phyloP scores from a whole-genome alignment of 345 rosid genomes.

The Eucalyptus tenuipes region DNA sequence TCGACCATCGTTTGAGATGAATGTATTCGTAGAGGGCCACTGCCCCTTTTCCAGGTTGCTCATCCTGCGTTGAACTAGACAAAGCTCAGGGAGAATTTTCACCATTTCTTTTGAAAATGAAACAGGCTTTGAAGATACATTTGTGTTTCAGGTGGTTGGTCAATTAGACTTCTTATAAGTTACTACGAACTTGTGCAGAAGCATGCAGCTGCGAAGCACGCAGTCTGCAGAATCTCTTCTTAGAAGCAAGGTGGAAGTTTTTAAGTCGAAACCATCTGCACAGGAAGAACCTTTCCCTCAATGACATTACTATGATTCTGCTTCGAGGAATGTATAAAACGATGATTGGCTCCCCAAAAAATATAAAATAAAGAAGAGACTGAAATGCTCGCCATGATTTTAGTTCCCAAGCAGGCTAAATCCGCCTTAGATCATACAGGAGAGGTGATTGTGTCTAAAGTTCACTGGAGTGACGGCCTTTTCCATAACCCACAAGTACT shows the following conservation, averaged over 20 bases:
- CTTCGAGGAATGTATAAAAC: not conserved
- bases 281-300: not conserved
- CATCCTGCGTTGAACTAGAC: not conserved
- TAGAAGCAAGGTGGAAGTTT: not conserved
- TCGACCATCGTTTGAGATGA: not conserved
- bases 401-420: not conserved
- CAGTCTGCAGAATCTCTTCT: not conserved
- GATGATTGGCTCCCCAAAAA: not conserved
- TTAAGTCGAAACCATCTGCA: not conserved
- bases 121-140: no score
- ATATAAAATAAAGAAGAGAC: not conserved
- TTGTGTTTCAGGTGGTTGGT: no score
- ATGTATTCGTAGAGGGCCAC: not conserved
- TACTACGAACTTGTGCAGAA: not conserved
- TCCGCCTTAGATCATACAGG: not conserved
- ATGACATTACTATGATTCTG: not conserved
- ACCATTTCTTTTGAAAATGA: no score
- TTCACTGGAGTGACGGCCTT: not conserved
- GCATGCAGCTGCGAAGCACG: not conserved
- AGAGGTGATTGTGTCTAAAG: not conserved
- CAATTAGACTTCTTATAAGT: not conserved
- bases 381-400: not conserved
- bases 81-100: not conserved
- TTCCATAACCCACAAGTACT: not conserved
- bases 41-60: not conserved